Base-by-base conservation (phyloP, 345 rosid species). In the Syzygium jambos region DNA sequence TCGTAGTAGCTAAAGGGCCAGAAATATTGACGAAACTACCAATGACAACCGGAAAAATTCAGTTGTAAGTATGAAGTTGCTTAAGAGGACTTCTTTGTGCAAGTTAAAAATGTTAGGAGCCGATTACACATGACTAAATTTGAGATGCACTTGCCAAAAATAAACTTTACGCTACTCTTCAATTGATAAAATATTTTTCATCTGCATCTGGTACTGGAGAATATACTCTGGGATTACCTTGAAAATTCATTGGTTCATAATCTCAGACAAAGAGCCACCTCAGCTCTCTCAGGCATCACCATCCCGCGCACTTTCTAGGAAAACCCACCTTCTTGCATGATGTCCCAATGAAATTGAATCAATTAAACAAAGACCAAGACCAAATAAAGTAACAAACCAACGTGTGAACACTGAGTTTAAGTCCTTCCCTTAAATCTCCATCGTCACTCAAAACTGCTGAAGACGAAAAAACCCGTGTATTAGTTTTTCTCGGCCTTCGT, bases 401-500 rank as follows among this genome's bases (percentile, higher is more conserved):
- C 6, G 27, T 34, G 43, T 30, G 23, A 30, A 17, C 78, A 16
- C 78, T 65, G 41, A 16, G 78, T 16, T 30, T 34, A 49, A 73
- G 80, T 38, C 80, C 49, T 73, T 73, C 80, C 80, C 49, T 11
- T 73, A 17, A 38, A 73, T 21, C 19, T 51, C 6, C 30, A 84
- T 23, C 21, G 22, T 55, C 59, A 21, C 25, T 21, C 4, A 55
- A 55, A 19, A 22, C 59, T 55, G 25, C 11, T 41, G 16, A 46
- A 84, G 16, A 52, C 11, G 49, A 17, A 84, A 25, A 14, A 51
- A 19, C 82, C 89, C 8, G 89, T 84, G 87, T 13, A 30, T 15
- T 73, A 5, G 30, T 3, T 51, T 54, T 15, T 91, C 56, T 51
- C 51, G 41, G 87, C 89, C 83, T 78, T 86, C 84, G 90, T 63